Evolutionary conservation across 768 basidiomycete species (phyloP).

Genomic region (Lentinula sp.): DNA sequence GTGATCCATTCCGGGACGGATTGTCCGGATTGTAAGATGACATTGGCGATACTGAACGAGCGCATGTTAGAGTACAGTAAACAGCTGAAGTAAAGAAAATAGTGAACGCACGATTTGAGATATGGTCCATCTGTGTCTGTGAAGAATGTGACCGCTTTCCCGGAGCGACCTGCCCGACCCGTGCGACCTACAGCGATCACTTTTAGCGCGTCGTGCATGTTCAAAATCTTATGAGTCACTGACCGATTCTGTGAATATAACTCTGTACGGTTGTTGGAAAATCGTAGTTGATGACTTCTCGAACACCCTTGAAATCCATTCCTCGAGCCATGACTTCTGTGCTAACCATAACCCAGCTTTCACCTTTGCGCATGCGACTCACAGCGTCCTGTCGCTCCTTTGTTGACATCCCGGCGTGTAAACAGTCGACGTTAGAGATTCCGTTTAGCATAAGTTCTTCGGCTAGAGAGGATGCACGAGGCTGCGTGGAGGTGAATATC

Average conservation of each 20-base stretch:
- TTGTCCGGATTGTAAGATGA: slow-evolving; percentile 90
- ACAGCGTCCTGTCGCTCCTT: slow-evolving; percentile 86
- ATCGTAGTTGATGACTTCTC: slow-evolving; percentile 95
- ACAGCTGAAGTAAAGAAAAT: neutral
- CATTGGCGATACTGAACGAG: slow-evolving; percentile 77
- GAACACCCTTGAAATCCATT: slow-evolving; percentile 94
- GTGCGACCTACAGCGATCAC: slow-evolving; percentile 64
- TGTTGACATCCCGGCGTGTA: slow-evolving; percentile 87
- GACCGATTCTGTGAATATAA: slow-evolving; percentile 93
- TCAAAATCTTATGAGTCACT: neutral
- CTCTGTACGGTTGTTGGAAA: slow-evolving; percentile 95
- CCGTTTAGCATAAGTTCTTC: slow-evolving; percentile 79
- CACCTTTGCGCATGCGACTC: slow-evolving; percentile 77
- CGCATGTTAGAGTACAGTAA: neutral
- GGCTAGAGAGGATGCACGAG: slow-evolving; percentile 72
- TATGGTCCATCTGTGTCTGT: slow-evolving; percentile 90
- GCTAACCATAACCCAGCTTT: slow-evolving; percentile 92
- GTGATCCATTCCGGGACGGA: slow-evolving; percentile 91
- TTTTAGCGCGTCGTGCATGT: neutral
- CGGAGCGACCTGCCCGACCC: slow-evolving; percentile 87
- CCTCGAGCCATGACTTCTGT: slow-evolving; percentile 98
- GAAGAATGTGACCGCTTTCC: slow-evolving; percentile 94
- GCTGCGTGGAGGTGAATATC: slow-evolving; percentile 87
- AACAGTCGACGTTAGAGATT: slow-evolving; percentile 76
- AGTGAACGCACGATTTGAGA: slow-evolving; percentile 67